A percentile compares a stretch with the other conserved stretches of the same genome.
Evolutionary conservation across 2,329 filamentous ascomycete species (phyloP).

Genomic region (Alternaria gansuensis): DNA sequence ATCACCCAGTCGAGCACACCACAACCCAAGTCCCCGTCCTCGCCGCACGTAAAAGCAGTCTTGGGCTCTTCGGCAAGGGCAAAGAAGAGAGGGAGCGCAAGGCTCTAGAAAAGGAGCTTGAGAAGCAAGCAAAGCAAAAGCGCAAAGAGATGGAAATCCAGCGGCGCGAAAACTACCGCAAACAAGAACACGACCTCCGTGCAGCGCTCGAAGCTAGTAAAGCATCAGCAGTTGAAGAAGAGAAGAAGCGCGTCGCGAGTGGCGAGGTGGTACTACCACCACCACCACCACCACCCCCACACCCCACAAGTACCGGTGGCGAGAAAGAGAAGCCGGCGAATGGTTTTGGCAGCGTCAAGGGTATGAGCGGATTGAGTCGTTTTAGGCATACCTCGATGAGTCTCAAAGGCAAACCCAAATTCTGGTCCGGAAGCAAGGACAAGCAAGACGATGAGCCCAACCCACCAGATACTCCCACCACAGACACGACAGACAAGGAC

Average conservation of each 20-base stretch:
- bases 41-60: constrained; percentile 43
- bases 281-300: neutral
- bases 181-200: constrained; percentile 70
- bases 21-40: constrained; percentile 50
- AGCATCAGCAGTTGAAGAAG: constrained; percentile 64
- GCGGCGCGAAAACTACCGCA: constrained; percentile 65
- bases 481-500: constrained; percentile 66
- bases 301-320: constrained; percentile 8
- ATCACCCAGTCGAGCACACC: constrained; percentile 47
- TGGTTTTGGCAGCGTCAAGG: constrained; percentile 50
- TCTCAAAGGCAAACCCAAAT: constrained; percentile 78
- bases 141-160: constrained; percentile 59
- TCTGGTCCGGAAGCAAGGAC: constrained; percentile 63
- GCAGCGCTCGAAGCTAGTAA: constrained; percentile 73
- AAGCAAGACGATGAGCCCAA: constrained; percentile 29
- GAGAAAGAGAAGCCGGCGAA: constrained; percentile 41
- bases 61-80: constrained; percentile 66
- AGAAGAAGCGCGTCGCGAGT: constrained; percentile 32
- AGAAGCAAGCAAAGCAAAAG: constrained; percentile 57
- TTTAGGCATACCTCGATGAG: constrained; percentile 79
- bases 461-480: constrained; percentile 38
- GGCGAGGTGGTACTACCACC: constrained; percentile 16
- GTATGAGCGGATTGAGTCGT: constrained; percentile 64
- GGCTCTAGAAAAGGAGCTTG: constrained; percentile 65
- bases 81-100: constrained; percentile 69